These are phyloP conservation scores for Mrakia gelida DNA, from an alignment of 768 basidiomycete species.

Conservation along the genomic window DNA sequence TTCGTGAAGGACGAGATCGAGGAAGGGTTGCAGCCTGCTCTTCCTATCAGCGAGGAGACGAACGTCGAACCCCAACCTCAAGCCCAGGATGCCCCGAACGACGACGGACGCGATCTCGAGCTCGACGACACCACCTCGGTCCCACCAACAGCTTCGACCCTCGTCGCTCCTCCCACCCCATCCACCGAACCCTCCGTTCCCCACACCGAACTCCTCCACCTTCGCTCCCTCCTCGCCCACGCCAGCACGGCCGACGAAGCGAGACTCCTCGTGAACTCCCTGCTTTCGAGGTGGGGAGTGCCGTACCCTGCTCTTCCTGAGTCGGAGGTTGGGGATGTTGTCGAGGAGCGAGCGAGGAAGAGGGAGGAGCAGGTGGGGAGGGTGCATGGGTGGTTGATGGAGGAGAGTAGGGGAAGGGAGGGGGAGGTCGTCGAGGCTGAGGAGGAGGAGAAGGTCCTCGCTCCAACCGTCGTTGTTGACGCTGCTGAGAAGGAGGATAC, in stretches of 20 bases:
- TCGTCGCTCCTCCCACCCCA: neutral
- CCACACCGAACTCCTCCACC: conserved; percentile 10
- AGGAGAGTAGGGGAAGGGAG: neutral
- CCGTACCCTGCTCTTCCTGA: neutral
- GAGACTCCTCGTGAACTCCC: conserved; percentile 16
- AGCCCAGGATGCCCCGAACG: neutral
- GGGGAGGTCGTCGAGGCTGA: neutral
- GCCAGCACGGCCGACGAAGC: conserved; percentile 31
- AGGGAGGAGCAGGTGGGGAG: conserved; percentile 11
- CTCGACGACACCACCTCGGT: neutral
- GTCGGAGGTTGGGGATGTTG: neutral
- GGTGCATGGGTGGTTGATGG: conserved; percentile 8
- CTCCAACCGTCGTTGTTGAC: too few relatives aligned
- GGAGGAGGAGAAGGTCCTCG: too few relatives aligned
- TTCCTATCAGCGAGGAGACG: neutral
- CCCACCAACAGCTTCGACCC: neutral
- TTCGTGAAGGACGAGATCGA: neutral
- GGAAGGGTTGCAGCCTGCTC: neutral
- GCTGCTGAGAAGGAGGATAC: too few relatives aligned
- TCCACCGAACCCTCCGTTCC: neutral
- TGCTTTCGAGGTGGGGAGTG: conserved; percentile 17
- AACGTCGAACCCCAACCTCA: neutral
- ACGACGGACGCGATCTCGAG: neutral
- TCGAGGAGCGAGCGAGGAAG: neutral
- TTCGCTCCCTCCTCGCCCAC: conserved; percentile 19